Percentiles rank a stretch among this genome's conserved stretches.
phyloP scores from a whole-genome alignment of 495 filamentous ascomycete species.

The Trichoderma reesei region DNA sequence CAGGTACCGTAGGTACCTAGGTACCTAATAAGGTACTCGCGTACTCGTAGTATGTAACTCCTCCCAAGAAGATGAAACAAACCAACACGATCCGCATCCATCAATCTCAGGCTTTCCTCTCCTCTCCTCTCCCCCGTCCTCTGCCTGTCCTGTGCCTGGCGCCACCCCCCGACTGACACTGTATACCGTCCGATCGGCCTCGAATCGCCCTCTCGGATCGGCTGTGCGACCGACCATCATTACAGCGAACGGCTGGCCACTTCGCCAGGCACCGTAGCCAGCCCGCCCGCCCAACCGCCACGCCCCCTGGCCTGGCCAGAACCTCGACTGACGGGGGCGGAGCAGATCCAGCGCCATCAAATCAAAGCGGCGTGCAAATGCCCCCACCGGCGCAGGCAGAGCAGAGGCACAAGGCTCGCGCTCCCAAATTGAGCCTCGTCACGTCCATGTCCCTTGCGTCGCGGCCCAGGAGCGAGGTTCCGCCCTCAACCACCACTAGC shows the following conservation, averaged over 20 bases:
- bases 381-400: neutral
- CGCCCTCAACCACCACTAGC: slow-evolving; percentile 6
- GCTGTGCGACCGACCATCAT: neutral
- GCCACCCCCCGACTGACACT: neutral
- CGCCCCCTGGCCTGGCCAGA: neutral
- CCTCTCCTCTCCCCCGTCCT: neutral
- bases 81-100: neutral
- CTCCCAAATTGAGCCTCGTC: slow-evolving; percentile 8
- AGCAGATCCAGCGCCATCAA: slow-evolving; percentile 9
- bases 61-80: too few relatives aligned
- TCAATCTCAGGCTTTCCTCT: neutral
- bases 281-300: neutral
- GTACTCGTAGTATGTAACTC: too few relatives aligned
- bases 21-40: too few relatives aligned
- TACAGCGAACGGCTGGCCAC: neutral
- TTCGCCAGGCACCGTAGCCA: neutral
- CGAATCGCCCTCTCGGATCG: neutral
- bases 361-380: slow-evolving; percentile 1
- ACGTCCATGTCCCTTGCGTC: slow-evolving; percentile 8
- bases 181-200: neutral
- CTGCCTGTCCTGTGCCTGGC: neutral
- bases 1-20: too few relatives aligned
- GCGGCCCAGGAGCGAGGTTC: slow-evolving; percentile 7
- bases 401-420: slow-evolving; percentile 1
- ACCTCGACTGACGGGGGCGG: slow-evolving; percentile 1